Evolutionary conservation across 2,329 filamentous ascomycete species (phyloP).

Genomic region (Ophiocordyceps polyrhachis-furcata): DNA sequence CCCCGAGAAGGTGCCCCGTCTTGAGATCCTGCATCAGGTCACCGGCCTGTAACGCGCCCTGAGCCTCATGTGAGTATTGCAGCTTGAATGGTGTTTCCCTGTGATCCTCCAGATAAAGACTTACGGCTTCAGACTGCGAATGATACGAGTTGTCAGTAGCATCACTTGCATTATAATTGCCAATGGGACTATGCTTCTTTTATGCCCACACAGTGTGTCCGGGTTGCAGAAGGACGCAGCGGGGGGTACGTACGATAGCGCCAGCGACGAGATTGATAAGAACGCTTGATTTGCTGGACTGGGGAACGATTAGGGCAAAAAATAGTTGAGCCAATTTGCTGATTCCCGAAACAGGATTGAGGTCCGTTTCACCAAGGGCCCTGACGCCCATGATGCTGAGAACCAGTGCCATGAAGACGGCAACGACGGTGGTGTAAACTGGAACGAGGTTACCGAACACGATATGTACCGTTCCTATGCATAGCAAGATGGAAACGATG

Average conservation of each 20-base stretch:
- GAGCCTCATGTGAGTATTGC: background rate
- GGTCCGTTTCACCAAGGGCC: slow-evolving; percentile 63
- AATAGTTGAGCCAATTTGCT: slow-evolving; percentile 91
- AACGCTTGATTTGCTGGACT: slow-evolving; percentile 66
- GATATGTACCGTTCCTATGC: slow-evolving; percentile 61
- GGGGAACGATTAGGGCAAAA: slow-evolving; percentile 77
- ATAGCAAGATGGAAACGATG: slow-evolving; percentile 56
- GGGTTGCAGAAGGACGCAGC: background rate
- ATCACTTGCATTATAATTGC: no score
- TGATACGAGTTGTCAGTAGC: background rate
- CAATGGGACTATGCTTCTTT: no score
- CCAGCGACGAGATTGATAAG: slow-evolving; percentile 90
- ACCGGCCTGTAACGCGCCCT: slow-evolving; percentile 75
- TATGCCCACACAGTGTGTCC: no score
- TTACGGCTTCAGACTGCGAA: slow-evolving; percentile 20
- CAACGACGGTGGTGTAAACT: slow-evolving; percentile 52
- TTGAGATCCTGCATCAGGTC: slow-evolving; percentile 97
- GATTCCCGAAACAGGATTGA: slow-evolving; percentile 93
- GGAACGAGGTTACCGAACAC: slow-evolving; percentile 74
- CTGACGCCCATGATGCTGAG: slow-evolving; percentile 57
- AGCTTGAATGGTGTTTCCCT: no score
- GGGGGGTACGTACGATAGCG: slow-evolving; percentile 36
- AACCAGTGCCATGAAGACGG: slow-evolving; percentile 69
- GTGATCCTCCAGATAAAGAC: slow-evolving; percentile 1
- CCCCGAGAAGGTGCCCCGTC: slow-evolving; percentile 81